Evolutionary conservation across 352 stramenopile species (phyloP).

Genomic region (Globisporangium acanthophoron): DNA sequence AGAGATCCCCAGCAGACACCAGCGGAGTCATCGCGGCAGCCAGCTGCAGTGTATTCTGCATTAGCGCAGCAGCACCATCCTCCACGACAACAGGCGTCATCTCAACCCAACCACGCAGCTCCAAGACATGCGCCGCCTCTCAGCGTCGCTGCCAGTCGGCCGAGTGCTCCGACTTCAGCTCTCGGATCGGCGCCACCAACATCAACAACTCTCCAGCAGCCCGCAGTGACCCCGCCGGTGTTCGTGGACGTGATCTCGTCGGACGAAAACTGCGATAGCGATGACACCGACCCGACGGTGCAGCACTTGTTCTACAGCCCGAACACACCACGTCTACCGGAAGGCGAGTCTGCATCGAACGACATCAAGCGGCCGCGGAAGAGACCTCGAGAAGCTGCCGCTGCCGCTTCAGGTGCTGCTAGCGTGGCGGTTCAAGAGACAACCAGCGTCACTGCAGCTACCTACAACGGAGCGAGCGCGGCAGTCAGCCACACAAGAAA

Average conservation of each 20-base stretch:
- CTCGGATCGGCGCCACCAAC: background rate
- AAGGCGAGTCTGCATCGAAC: background rate
- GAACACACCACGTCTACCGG: slow-evolving; percentile 37
- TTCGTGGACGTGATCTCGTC: slow-evolving; percentile 61
- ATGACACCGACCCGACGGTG: slow-evolving; percentile 66
- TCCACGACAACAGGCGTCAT: background rate
- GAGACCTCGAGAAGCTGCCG: slow-evolving; percentile 20
- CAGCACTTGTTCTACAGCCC: slow-evolving; percentile 77
- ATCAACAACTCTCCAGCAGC: background rate
- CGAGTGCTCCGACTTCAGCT: background rate
- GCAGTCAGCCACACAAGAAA: background rate
- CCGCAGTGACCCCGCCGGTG: slow-evolving; percentile 17
- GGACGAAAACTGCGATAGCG: slow-evolving; percentile 52
- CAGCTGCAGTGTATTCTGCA: background rate
- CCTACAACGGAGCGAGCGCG: background rate
- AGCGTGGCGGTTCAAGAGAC: background rate
- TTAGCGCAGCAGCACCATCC: background rate
- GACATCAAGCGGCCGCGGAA: slow-evolving; percentile 18
- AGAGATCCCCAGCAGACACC: background rate
- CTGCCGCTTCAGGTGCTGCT: background rate
- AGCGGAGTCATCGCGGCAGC: background rate
- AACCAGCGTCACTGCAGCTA: background rate
- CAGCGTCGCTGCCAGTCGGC: background rate
- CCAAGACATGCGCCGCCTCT: too few relatives aligned
- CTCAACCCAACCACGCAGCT: background rate